phyloP scores from a whole-genome alignment of 176 grass and related monocot species.

The sorghum (Sorghum bicolor) region DNA sequence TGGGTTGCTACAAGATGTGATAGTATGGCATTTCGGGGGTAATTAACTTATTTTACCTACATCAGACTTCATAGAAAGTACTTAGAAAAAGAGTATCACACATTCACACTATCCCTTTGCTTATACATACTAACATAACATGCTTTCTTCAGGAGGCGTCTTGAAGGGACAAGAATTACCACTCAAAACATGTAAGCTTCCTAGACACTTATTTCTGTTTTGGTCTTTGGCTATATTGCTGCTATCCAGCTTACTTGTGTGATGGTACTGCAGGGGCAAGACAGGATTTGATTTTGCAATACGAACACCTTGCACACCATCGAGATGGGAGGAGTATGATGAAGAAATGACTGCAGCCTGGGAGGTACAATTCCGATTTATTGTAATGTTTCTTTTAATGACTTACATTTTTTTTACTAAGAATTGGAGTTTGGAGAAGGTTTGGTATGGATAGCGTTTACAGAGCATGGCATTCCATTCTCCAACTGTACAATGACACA shows the following conservation, averaged over 20 bases:
- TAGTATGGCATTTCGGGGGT: conserved; percentile 76
- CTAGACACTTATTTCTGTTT: not conserved
- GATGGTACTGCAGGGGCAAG: conserved; percentile 56
- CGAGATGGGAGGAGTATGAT: conserved; percentile 89
- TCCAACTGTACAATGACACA: not conserved
- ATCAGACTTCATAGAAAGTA: conserved; percentile 1
- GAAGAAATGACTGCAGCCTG: conserved; percentile 88
- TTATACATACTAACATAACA: conserved; percentile 31
- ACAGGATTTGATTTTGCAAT: conserved; percentile 96
- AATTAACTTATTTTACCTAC: conserved; percentile 28
- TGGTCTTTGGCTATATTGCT: not conserved
- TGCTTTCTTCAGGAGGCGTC: conserved; percentile 75
- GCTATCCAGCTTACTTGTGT: conserved; percentile 18
- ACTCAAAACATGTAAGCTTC: conserved; percentile 74
- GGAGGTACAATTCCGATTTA: conserved; percentile 60
- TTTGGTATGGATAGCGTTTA: not conserved
- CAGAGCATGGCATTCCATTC: not conserved
- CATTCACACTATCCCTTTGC: conserved; percentile 4
- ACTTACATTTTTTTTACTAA: not conserved
- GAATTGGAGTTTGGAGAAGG: not conserved
- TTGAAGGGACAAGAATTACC: conserved; percentile 99
- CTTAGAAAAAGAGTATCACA: not conserved
- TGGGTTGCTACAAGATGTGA: conserved; percentile 93
- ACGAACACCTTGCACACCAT: conserved; percentile 93
- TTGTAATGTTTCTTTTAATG: not conserved